Base-by-base conservation (phyloP, 1,139 yeast species). In the Geotrichum carabidarum region DNA sequence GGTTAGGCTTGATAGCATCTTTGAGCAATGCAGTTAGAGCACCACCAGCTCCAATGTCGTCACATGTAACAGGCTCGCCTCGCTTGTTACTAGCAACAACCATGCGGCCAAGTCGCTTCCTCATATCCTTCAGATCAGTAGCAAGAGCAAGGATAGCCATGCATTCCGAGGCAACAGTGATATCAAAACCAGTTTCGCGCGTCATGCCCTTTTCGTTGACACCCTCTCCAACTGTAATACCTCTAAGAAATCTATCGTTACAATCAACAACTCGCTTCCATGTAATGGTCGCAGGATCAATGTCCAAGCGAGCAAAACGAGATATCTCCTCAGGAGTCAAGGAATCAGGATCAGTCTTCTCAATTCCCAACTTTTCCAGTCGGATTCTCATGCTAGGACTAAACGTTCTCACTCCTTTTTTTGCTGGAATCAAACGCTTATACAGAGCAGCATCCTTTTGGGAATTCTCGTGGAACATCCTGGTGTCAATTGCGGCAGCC, bases 231-330 rank as follows among this genome's bases (percentile, higher is more conserved):
- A 93, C 80, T 56, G 96, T 89, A 67, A 93, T 82, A 47, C 91
- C 95, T 72, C 99, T 82, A 62, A 93, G 76, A 71, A 86, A 84
- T 71, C 99, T 82, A 71, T 93, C 99, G 71, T 93, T 93, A 74
- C 94, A 85, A 74, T 93, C 99, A 54, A 93, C 94, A 44, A 93
- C 99, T 73, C 99, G 84, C 74, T 88, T 86, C 95, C 96, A 88
- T 52, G 98, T 90, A 69, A 93, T 89, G 50, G 97, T 81, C 47
- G 84, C 91, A 40, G 96, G 96, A 69, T 93, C 96, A 64, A 93
- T 88, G 68, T 93, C 95, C 64, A 93, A 79, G 68, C 96, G 82
- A 38, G 84, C 96, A 66, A 93, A 90, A 63, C 72, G 73, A 51
- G 82, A 68, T 58, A 84, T 75, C 73, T 93, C 97, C 68, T 87